phyloP scores from a whole-genome alignment of 352 stramenopile species.

The Pythium myriotylum region DNA sequence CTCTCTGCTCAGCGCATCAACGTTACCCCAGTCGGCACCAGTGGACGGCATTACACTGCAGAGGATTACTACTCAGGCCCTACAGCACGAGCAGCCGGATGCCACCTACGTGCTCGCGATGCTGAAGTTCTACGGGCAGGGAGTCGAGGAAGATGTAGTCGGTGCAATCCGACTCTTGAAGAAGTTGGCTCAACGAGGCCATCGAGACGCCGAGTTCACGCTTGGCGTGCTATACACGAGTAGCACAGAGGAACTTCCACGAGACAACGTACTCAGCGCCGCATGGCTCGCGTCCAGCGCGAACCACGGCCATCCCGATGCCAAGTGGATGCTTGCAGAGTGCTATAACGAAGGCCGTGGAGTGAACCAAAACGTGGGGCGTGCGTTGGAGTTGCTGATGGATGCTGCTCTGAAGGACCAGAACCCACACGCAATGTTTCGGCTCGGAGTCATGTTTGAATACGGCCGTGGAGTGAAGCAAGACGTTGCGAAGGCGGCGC shows the following conservation, averaged over 20 bases:
- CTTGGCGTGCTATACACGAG: constrained; percentile 27
- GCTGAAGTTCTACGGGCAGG: constrained; percentile 33
- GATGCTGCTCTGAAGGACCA: constrained; percentile 2
- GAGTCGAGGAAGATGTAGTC: constrained; percentile 21
- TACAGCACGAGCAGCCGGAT: constrained; percentile 25
- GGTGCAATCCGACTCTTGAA: constrained; percentile 24
- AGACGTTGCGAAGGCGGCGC: constrained; percentile 15
- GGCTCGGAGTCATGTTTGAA: constrained; percentile 31
- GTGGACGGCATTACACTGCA: constrained; percentile 16
- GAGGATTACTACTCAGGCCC: constrained; percentile 19
- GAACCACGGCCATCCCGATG: constrained; percentile 24
- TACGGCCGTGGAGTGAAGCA: constrained; percentile 26
- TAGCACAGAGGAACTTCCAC: constrained; percentile 1
- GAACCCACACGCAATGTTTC: constrained; percentile 24
- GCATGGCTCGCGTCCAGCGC: constrained; percentile 25
- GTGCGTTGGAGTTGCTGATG: constrained; percentile 17
- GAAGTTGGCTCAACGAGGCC: constrained; percentile 14
- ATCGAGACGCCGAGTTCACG: constrained; percentile 31
- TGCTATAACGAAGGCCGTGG: constrained; percentile 27
- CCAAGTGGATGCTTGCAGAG: constrained; percentile 30
- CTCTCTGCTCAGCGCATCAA: constrained; percentile 5
- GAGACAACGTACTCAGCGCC: constrained; percentile 17
- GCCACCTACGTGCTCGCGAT: constrained; percentile 35
- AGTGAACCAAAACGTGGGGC: constrained; percentile 8
- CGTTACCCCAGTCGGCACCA: background rate